Conservation (phyloP, 1,284 basidiomycete species). For the Cutaneotrichosporon spelunceum region DNA sequence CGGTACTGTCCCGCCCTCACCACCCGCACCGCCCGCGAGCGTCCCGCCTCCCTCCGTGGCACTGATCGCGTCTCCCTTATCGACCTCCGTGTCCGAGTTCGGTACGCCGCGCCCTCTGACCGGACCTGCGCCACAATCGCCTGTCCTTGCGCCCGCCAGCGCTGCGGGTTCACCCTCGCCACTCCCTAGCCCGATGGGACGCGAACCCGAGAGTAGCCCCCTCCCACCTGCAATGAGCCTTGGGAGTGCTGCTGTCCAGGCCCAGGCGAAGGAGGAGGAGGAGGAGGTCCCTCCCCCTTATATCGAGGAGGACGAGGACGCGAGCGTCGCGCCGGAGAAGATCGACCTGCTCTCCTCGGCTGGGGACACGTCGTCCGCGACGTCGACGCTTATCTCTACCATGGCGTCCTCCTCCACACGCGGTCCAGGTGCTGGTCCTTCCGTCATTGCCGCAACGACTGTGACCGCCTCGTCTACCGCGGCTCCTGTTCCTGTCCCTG, state of each 20-base stretch:
- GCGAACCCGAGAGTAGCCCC: neutral
- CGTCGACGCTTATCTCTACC: neutral
- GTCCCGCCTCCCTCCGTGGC: neutral
- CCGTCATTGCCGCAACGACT: neutral
- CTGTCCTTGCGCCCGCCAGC: neutral
- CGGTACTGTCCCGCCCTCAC: neutral
- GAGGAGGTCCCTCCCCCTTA: conserved; percentile 2
- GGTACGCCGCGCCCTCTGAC: neutral
- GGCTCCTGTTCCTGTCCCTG: neutral
- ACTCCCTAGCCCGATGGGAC: neutral
- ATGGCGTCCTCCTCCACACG: neutral
- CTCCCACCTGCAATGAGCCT: conserved; percentile 1
- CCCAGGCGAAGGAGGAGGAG: neutral
- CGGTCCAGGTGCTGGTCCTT: neutral
- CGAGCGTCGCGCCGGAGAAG: conserved; percentile 1
- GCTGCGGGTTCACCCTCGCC: neutral
- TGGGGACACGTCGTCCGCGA: neutral
- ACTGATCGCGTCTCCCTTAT: neutral
- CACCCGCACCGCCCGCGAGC: neutral
- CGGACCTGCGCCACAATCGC: neutral
- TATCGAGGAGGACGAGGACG: conserved; percentile 5
- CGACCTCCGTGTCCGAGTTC: neutral
- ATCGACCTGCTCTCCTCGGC: neutral
- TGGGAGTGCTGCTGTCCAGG: neutral
- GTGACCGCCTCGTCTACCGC: neutral